Conservation (phyloP, 805 yeast genomes). For the Kluyveromyces aestuarii region DNA sequence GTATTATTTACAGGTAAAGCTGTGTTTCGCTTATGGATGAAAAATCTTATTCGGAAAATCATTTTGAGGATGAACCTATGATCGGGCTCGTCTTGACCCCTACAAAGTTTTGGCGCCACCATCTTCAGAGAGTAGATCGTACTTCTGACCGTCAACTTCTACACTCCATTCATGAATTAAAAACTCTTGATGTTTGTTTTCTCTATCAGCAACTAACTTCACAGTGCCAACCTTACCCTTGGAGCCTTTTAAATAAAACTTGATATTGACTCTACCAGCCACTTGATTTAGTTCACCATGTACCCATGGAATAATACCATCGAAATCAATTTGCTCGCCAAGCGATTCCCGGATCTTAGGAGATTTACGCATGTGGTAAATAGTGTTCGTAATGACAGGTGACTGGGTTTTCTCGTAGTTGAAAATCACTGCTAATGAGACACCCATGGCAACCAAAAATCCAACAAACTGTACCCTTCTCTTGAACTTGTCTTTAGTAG, state of each 20-base stretch:
- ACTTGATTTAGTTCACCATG: constrained; percentile 78
- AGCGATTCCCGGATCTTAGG: constrained; percentile 48
- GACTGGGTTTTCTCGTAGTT: constrained; percentile 90
- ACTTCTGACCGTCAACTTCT: constrained; percentile 36
- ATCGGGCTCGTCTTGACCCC: neutral
- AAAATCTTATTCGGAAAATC: neutral
- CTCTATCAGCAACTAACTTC: constrained; percentile 62
- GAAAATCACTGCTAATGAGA: constrained; percentile 58
- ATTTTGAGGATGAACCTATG: neutral
- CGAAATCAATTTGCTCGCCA: constrained; percentile 71
- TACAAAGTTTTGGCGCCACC: constrained; percentile 21
- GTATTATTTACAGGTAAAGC: neutral
- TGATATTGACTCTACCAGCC: constrained; percentile 68
- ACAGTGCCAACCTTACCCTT: constrained; percentile 44
- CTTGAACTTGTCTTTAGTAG: constrained; percentile 44
- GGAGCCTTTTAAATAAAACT: constrained; percentile 62
- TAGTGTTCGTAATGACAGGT: constrained; percentile 78
- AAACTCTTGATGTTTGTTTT: constrained; percentile 47
- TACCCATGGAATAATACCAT: constrained; percentile 74
- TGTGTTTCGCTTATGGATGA: neutral
- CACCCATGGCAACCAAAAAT: constrained; percentile 46
- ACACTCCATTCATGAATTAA: constrained; percentile 56
- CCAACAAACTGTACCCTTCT: constrained; percentile 45
- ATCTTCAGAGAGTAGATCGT: constrained; percentile 44
- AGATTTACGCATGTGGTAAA: constrained; percentile 78